These are phyloP conservation scores for Termitomyces sp. DNA, from an alignment of 768 basidiomycete genomes.

Conservation along the genomic window DNA sequence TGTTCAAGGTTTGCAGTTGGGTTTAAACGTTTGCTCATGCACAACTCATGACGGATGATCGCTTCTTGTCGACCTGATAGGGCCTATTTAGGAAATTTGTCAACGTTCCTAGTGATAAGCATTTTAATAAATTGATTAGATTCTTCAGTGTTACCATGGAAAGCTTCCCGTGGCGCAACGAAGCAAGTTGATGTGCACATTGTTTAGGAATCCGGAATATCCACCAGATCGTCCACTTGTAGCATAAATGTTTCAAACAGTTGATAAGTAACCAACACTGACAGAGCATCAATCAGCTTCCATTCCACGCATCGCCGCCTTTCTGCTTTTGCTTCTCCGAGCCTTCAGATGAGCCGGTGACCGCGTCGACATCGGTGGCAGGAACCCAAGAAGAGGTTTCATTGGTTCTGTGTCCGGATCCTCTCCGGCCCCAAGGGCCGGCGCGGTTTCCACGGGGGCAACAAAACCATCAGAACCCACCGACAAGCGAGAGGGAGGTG, in stretches of 20 bases:
- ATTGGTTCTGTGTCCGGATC: slow-evolving; percentile 22
- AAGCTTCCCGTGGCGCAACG: not conserved
- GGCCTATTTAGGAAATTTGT: not conserved
- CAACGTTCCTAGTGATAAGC: not conserved
- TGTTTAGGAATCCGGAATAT: not conserved
- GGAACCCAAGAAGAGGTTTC: slow-evolving; percentile 39
- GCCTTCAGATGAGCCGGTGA: slow-evolving; percentile 25
- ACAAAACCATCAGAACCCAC: slow-evolving; percentile 8
- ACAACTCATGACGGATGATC: not conserved
- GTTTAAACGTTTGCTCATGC: not conserved
- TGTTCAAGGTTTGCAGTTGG: not conserved
- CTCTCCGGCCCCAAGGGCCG: slow-evolving; percentile 16
- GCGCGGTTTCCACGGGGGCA: slow-evolving; percentile 12
- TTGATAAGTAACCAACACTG: not conserved
- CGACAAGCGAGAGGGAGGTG: slow-evolving; percentile 9
- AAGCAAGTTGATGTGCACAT: not conserved
- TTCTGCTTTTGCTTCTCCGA: slow-evolving; percentile 37
- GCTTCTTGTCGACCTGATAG: not conserved
- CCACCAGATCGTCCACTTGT: not conserved
- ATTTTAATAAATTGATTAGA: not conserved
- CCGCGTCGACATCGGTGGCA: slow-evolving; percentile 34
- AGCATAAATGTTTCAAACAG: not conserved
- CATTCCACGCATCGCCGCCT: slow-evolving; percentile 31
- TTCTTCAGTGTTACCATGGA: not conserved
- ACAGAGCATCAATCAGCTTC: slow-evolving; percentile 13